These are phyloP conservation scores for Coemansia sp. DNA, from an alignment of 192 early-diverging fungal genomes.

Conservation along the genomic window DNA sequence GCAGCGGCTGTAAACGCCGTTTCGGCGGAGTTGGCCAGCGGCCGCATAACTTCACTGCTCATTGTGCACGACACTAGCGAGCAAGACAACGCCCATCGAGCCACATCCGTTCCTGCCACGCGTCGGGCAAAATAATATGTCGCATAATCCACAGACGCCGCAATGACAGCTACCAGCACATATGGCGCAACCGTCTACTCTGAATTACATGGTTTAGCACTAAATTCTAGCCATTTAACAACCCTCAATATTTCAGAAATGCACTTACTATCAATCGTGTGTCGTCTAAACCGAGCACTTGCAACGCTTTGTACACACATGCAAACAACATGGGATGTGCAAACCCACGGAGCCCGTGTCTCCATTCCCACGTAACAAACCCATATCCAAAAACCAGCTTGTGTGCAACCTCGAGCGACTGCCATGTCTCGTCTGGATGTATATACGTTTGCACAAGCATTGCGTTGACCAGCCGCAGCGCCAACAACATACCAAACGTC, in stretches of 20 bases:
- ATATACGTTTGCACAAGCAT: constrained; percentile 58
- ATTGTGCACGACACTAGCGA: constrained; percentile 62
- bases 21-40: constrained; percentile 74
- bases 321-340: constrained; percentile 86
- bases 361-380: constrained; percentile 96
- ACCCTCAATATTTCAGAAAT: background rate
- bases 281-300: constrained; percentile 62
- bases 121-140: constrained; percentile 70
- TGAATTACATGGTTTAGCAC: too few species aligned
- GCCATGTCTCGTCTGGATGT: constrained; percentile 98
- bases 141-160: constrained; percentile 70
- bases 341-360: constrained; percentile 72
- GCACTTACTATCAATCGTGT: constrained; percentile 63
- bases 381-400: constrained; percentile 84
- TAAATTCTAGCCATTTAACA: background rate
- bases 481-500: constrained; percentile 8
- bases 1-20: constrained; percentile 71
- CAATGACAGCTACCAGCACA: constrained; percentile 71
- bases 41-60: constrained; percentile 62
- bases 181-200: constrained; percentile 67
- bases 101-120: constrained; percentile 60
- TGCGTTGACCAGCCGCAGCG: constrained; percentile 42
- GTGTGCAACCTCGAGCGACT: constrained; percentile 91
- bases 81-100: constrained; percentile 57
- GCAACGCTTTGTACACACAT: constrained; percentile 65